These are phyloP conservation scores for Phytophthora pinifolia DNA, from an alignment of 352 stramenopile species.

Conservation along the genomic window DNA sequence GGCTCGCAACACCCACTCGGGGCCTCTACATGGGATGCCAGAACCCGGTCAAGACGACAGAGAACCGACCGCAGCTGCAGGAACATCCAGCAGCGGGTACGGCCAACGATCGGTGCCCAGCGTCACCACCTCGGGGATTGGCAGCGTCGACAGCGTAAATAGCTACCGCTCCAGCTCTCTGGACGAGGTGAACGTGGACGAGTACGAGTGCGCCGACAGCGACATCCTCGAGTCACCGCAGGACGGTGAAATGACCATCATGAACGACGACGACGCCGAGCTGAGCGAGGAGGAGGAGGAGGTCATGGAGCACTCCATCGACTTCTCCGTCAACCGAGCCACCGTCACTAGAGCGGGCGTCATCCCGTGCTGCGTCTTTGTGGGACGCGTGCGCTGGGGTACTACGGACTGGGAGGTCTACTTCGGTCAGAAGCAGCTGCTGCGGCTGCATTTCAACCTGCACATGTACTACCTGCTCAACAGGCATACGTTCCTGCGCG, in stretches of 20 bases:
- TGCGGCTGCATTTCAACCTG: constrained; percentile 73
- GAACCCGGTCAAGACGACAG: constrained; percentile 29
- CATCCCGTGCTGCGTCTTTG: constrained; percentile 83
- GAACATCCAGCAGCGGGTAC: constrained; percentile 21
- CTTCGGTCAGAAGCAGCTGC: constrained; percentile 84
- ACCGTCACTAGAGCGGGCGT: constrained; percentile 67
- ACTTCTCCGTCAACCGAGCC: constrained; percentile 72
- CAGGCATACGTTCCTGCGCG: constrained; percentile 42
- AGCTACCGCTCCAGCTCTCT: constrained; percentile 28
- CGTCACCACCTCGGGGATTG: constrained; percentile 20
- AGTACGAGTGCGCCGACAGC: constrained; percentile 46
- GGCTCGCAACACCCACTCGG: constrained; percentile 10
- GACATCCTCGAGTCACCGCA: constrained; percentile 46
- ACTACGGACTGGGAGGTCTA: constrained; percentile 84
- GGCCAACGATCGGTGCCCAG: constrained; percentile 11
- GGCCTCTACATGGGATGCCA: constrained; percentile 55
- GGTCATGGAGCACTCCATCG: constrained; percentile 72
- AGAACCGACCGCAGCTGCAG: constrained; percentile 22
- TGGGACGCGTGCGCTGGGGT: constrained; percentile 76
- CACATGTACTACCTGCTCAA: constrained; percentile 53
- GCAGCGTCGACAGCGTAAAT: constrained; percentile 23
- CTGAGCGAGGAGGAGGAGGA: constrained; percentile 57
- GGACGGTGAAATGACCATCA: constrained; percentile 68
- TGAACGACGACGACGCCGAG: constrained; percentile 62
- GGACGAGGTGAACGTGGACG: constrained; percentile 18